Base-by-base conservation (phyloP, 306 rosid species). In the Coriaria nepalensis region DNA sequence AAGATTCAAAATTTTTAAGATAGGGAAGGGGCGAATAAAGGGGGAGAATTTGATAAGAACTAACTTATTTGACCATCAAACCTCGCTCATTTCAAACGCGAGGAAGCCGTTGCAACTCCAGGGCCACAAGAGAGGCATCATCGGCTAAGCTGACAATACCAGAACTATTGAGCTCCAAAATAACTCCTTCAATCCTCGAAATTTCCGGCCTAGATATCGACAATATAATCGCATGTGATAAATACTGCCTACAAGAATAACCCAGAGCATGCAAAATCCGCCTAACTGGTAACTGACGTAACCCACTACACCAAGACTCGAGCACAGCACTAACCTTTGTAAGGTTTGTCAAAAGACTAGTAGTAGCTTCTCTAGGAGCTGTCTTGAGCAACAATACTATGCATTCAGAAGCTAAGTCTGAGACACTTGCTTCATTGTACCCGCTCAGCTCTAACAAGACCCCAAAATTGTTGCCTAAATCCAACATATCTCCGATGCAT, bases 341-440 rank as follows among this genome's bases (percentile, higher is more conserved):
- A 37, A 90, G 95, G 56, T 82, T 85, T 56, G 96, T 82, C 41
- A 90, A 79, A 36, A 90, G 62, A 69, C 93, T 81, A 43, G 98
- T 71, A 7, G 87, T 85, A 50, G 85, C 86, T 77, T 90, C 98
- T 72, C 96, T 82, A 29, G 94, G 98, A 71, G 98, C 94, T 46
- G 87, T 85, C 75, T 75, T 81, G 40, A 81, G 68, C 59, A 81
- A 67, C 64, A 84, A 69, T 43, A 90, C 68, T 9, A 85, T 49
- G 59, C 95, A 90, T 74, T 84, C 87, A 9, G 97, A 90, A 59
- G 95, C 93, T 62, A 71, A 46, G 49, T 77, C 94, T 5, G 78
- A 82, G 59, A 84, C 37, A 58, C 60, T 70, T 57, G 74, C 62
- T 66, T 73, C 76, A 6, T 62, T 56, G 35, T 63, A 75, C 7